Base-by-base conservation (phyloP, 768 basidiomycete genomes). In the Auriscalpium orientale region DNA sequence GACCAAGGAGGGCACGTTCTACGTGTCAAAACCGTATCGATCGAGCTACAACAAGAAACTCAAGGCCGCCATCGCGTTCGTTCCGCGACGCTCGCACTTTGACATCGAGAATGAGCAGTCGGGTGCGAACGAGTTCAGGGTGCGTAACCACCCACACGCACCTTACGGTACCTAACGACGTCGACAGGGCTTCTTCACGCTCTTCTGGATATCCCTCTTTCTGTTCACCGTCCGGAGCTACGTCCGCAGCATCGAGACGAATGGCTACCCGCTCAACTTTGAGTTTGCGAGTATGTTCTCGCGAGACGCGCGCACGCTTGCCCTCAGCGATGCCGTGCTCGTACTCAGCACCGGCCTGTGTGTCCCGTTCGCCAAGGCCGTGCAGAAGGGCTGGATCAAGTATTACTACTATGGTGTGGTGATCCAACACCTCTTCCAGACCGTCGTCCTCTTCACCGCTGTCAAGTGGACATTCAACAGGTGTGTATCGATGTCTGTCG, bases 141-240 rank as follows among this genome's bases (percentile, higher is more conserved):
- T 87, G 48, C 45, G 56, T 51, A 51, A n/a, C 10, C 37, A 16
- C 43, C 13, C 15, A 44, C 10, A 12, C n/a, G 22, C 40, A 18
- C 15, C 33, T 47, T 38, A 1, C 51, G 8, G 21, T 45, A 22
- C 54, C 37, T 13, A 15, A 43, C 45, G 56, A 34, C 15, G 10
- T 48, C 21, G 20, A 46, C 63, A 89, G 86, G 95, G 95, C 1
- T 98, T 98, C 75, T 98, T 93, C 71, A 83, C 89, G 4, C 79
- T 98, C 50, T 98, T 98, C 73, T 98, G 97, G 85, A 83, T 90
- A 54, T 86, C 86, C 20, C 81, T 95, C 61, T 93, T 90, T 64
- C 79, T 95, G 50, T 84, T 92, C 66, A 81, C 85, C 11, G 67
- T 93, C 43, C 79, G 85, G 62, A 89, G 89, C 4, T 91, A 90